phyloP scores from a whole-genome alignment of 352 stramenopile genomes.

The Globisporangium solare region DNA sequence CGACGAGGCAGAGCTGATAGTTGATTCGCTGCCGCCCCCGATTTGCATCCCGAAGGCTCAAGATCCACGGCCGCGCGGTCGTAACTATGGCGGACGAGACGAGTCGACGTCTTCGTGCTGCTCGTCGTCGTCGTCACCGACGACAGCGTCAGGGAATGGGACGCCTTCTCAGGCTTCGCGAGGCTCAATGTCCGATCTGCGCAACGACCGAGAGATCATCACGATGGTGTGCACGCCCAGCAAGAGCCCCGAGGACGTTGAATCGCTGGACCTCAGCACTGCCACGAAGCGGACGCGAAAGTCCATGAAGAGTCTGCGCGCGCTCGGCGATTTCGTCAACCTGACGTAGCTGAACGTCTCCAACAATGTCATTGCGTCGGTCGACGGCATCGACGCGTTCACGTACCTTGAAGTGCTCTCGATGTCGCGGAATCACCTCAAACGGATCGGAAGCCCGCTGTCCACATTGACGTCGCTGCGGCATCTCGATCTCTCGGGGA shows the following conservation, averaged over 20 bases:
- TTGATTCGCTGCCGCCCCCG: neutral
- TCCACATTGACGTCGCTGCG: slow-evolving; percentile 38
- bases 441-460: slow-evolving; percentile 41
- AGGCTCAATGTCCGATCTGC: slow-evolving; percentile 24
- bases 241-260: slow-evolving; percentile 20
- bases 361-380: slow-evolving; percentile 50
- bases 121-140: neutral
- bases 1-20: neutral
- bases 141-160: neutral
- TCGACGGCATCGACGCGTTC: slow-evolving; percentile 59
- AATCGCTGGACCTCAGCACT: slow-evolving; percentile 42
- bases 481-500: slow-evolving; percentile 66
- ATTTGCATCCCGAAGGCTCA: slow-evolving; percentile 8
- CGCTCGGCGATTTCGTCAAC: slow-evolving; percentile 39
- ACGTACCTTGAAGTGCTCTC: slow-evolving; percentile 36
- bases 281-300: slow-evolving; percentile 43
- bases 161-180: slow-evolving; percentile 16
- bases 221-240: slow-evolving; percentile 25
- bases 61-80: neutral
- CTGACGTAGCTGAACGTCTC: slow-evolving; percentile 55
- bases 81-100: neutral
- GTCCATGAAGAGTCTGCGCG: slow-evolving; percentile 53
- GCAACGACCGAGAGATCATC: slow-evolving; percentile 38
- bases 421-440: slow-evolving; percentile 70
- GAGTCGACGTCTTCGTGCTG: slow-evolving; percentile 3